Percentiles rank a stretch among this genome's conserved stretches.
Evolutionary conservation across 352 stramenopile genomes (phyloP).

Genomic region (Phytophthora cryptogea): DNA sequence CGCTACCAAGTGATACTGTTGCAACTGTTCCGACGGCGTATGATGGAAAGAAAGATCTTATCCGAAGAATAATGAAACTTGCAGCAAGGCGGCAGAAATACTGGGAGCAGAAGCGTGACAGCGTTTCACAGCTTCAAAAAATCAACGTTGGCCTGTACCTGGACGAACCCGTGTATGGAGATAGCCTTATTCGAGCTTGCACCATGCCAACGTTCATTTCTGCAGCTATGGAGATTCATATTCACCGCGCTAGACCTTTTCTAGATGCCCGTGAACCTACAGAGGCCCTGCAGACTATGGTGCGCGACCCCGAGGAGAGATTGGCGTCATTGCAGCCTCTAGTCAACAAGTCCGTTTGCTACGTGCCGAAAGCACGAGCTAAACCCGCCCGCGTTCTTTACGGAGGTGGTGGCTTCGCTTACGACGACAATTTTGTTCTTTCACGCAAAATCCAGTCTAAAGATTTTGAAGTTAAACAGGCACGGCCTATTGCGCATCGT

Average conservation of each 20-base stretch:
- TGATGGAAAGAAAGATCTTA: constrained; percentile 43
- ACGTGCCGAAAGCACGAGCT: constrained; percentile 71
- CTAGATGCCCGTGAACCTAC: constrained; percentile 34
- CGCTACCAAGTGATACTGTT: constrained; percentile 34
- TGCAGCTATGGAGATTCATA: constrained; percentile 71
- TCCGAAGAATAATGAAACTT: constrained; percentile 37
- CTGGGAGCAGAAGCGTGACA: constrained; percentile 45
- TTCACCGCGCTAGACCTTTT: constrained; percentile 34
- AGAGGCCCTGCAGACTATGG: constrained; percentile 51
- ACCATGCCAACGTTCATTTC: constrained; percentile 77
- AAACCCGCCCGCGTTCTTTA: constrained; percentile 43
- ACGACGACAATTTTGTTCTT: constrained; percentile 43
- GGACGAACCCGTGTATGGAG: constrained; percentile 57
- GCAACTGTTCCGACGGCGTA: constrained; percentile 22
- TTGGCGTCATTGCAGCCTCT: constrained; percentile 46
- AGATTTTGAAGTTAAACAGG: constrained; percentile 18
- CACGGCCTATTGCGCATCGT: constrained; percentile 38
- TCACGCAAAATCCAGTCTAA: constrained; percentile 39
- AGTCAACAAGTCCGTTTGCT: constrained; percentile 73
- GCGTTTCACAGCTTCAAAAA: constrained; percentile 29
- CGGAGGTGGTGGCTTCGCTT: constrained; percentile 44
- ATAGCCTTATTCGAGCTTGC: constrained; percentile 45
- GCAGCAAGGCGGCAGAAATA: constrained; percentile 36
- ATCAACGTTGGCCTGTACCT: constrained; percentile 35
- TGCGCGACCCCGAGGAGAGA: constrained; percentile 49